Conservation (phyloP, 495 filamentous ascomycete species). For the Trypethelium eluteriae region DNA sequence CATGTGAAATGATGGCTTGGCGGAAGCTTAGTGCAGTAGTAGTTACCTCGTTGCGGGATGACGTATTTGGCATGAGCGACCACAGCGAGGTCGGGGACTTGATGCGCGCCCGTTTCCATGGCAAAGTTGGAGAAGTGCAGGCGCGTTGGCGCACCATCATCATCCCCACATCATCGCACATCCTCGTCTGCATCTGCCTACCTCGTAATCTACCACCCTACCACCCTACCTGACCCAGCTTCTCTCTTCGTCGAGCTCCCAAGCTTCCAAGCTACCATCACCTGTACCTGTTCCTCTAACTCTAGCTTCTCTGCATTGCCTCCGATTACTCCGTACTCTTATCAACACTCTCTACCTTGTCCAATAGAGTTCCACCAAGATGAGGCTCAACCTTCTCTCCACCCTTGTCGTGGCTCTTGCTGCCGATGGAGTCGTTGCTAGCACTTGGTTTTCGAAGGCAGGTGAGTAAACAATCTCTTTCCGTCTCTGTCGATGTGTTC, state of each 20-base stretch:
- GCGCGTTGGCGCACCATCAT: background rate
- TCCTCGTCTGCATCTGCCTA: constrained; percentile 1
- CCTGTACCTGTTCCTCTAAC: background rate
- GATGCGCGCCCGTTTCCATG: constrained; percentile 39
- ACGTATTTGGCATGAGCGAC: constrained; percentile 28
- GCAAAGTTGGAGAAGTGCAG: constrained; percentile 17
- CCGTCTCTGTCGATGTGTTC: constrained; percentile 16
- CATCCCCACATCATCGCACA: background rate
- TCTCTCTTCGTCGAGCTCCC: background rate
- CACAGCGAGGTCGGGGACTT: constrained; percentile 31
- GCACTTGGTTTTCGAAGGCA: constrained; percentile 74
- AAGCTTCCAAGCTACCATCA: background rate
- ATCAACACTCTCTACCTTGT: background rate
- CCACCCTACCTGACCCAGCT: background rate
- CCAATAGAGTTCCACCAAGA: constrained; percentile 34
- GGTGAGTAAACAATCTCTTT: constrained; percentile 45
- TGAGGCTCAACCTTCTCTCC: constrained; percentile 65
- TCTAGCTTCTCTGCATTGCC: background rate
- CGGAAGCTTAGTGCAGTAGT: background rate
- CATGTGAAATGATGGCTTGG: background rate
- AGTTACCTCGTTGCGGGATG: background rate
- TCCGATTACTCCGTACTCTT: background rate
- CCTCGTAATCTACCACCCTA: background rate
- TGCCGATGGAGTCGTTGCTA: constrained; percentile 59
- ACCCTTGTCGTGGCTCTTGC: constrained; percentile 64